These are phyloP conservation scores for Oidiodendron maius DNA, from an alignment of 495 filamentous ascomycete genomes.

Conservation along the genomic window DNA sequence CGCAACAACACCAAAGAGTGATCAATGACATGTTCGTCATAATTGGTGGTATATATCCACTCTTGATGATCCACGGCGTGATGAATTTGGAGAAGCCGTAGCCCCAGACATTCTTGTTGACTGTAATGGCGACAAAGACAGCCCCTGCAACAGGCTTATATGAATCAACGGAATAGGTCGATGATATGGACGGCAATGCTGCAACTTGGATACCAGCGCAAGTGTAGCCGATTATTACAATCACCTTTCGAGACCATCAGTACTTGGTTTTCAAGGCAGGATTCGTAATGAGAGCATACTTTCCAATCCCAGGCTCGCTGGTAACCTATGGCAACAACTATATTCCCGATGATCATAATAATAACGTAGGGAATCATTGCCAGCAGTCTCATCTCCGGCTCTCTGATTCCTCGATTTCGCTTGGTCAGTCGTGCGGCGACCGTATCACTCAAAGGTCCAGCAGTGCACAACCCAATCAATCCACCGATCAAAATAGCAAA, in stretches of 20 bases:
- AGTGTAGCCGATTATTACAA: slow-evolving; percentile 43
- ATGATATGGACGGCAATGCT: slow-evolving; percentile 45
- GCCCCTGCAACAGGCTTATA: slow-evolving; percentile 51
- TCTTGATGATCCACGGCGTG: slow-evolving; percentile 48
- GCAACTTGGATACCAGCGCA: slow-evolving; percentile 48
- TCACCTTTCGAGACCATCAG: slow-evolving; percentile 27
- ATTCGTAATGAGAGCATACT: slow-evolving; percentile 33
- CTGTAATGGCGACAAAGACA: slow-evolving; percentile 42
- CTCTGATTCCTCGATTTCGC: slow-evolving; percentile 44
- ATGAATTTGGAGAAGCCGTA: slow-evolving; percentile 55
- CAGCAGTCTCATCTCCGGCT: slow-evolving; percentile 51
- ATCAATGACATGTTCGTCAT: slow-evolving; percentile 50
- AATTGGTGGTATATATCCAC: slow-evolving; percentile 43
- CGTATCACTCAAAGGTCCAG: slow-evolving; percentile 43
- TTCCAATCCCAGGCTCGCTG: slow-evolving; percentile 51
- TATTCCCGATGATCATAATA: slow-evolving; percentile 53
- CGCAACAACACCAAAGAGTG: slow-evolving; percentile 45
- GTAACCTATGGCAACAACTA: slow-evolving; percentile 55
- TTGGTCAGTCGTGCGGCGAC: slow-evolving; percentile 44
- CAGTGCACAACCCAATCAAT: slow-evolving; percentile 39
- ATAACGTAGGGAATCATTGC: slow-evolving; percentile 54
- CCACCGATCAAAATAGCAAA: slow-evolving; percentile 42
- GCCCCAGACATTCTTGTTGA: slow-evolving; percentile 51
- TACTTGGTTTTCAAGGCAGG: slow-evolving; percentile 26
- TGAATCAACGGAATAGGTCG: slow-evolving; percentile 49